A percentile compares a stretch with the other conserved stretches of the same genome.
Evolutionary conservation across 176 grass and related monocot species (phyloP).

Genomic region (Elymus sibiricus): DNA sequence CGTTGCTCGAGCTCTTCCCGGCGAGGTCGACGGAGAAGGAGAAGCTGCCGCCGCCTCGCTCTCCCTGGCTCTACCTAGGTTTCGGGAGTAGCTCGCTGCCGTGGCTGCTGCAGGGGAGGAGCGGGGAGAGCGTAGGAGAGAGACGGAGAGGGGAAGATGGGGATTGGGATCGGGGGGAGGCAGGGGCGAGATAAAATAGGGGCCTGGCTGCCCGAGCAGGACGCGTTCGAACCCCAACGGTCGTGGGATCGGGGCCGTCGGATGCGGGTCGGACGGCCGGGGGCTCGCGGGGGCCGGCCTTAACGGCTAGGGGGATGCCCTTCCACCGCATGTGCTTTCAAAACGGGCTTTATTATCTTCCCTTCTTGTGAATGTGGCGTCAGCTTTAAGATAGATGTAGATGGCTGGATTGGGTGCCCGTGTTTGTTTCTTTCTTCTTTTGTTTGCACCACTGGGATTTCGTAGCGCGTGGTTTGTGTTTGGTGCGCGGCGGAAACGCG

Average conservation of each 20-base stretch:
- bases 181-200: constrained; percentile 44
- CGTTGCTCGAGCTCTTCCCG: neutral
- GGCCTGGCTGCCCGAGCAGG: neutral
- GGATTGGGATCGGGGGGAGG: neutral
- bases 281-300: neutral
- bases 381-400: neutral
- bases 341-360: constrained; percentile 24
- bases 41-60: neutral
- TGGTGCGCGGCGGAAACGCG: no score
- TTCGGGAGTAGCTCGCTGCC: neutral
- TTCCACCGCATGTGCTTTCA: constrained; percentile 41
- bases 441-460: neutral
- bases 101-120: neutral
- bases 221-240: constrained; percentile 52
- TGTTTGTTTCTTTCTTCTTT: neutral
- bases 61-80: neutral
- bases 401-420: no score
- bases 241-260: constrained; percentile 20
- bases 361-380: neutral
- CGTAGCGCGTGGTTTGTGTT: neutral
- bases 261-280: constrained; percentile 16
- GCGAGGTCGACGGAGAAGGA: neutral
- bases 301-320: constrained; percentile 52
- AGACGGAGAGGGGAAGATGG: neutral
- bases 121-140: constrained; percentile 18